Evolutionary conservation across 2,329 filamentous ascomycete genomes (phyloP).

Genomic region (Xylaria sp.): DNA sequence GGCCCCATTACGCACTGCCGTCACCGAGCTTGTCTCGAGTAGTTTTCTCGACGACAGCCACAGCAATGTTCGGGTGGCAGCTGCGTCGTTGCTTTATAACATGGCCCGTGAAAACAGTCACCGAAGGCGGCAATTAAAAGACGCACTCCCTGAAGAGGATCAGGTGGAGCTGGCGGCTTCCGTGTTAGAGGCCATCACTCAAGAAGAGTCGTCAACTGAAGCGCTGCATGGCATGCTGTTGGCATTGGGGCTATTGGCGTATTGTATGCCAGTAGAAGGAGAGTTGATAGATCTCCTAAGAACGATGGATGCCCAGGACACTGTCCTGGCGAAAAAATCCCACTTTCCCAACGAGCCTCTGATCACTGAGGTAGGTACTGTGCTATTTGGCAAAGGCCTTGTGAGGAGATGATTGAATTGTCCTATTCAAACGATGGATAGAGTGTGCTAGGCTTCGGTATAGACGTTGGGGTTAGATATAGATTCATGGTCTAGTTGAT

Average conservation of each 20-base stretch:
- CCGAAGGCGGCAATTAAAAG: slow-evolving; percentile 66
- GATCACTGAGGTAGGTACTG: slow-evolving; percentile 63
- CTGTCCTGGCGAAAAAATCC: slow-evolving; percentile 67
- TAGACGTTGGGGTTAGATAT: background rate
- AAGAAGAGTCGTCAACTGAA: slow-evolving; percentile 71
- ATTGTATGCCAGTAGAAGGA: slow-evolving; percentile 73
- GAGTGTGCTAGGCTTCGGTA: background rate
- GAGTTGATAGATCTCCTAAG: slow-evolving; percentile 83
- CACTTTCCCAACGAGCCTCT: slow-evolving; percentile 67
- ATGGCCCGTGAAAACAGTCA: slow-evolving; percentile 76
- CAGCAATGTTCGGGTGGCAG: slow-evolving; percentile 79
- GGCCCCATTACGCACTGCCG: slow-evolving; percentile 61
- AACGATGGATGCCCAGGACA: slow-evolving; percentile 77
- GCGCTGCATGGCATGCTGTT: slow-evolving; percentile 80
- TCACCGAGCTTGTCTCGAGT: slow-evolving; percentile 77
- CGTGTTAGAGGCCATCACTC: slow-evolving; percentile 75
- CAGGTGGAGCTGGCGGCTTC: slow-evolving; percentile 86
- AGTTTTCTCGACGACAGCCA: slow-evolving; percentile 83
- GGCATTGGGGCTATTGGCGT: slow-evolving; percentile 79
- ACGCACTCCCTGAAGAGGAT: slow-evolving; percentile 72
- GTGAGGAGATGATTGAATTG: slow-evolving; percentile 42
- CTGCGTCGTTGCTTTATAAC: slow-evolving; percentile 86
- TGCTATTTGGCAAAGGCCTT: slow-evolving; percentile 63
- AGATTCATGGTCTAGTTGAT: background rate
- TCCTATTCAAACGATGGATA: background rate